phyloP scores from a whole-genome alignment of 2,329 filamentous ascomycete genomes.

The Sporothrix protearum region DNA sequence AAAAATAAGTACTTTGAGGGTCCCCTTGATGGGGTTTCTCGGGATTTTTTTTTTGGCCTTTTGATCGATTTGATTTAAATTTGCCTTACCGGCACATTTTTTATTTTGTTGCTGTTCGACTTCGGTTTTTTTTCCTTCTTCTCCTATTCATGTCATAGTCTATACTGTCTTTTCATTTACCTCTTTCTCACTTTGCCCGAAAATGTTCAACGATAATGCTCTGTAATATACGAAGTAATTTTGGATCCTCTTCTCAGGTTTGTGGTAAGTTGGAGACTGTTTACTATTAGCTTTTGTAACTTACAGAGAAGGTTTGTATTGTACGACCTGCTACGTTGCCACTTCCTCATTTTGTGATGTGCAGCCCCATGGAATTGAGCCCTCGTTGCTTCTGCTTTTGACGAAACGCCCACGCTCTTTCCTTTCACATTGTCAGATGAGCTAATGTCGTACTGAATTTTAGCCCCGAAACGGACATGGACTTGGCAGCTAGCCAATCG shows the following conservation, averaged over 20 bases:
- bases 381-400: too few relatives aligned
- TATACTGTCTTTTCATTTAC: background rate
- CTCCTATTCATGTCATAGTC: background rate
- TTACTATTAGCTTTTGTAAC: background rate
- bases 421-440: background rate
- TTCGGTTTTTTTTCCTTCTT: background rate
- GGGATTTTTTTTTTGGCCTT: background rate
- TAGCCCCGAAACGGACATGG: conserved; percentile 3
- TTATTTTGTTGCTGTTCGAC: background rate
- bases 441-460: background rate
- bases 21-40: conserved; percentile 9
- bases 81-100: background rate
- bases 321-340: background rate
- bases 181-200: background rate
- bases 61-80: background rate
- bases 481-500: conserved; percentile 10
- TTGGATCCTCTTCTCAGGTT: background rate
- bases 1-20: background rate
- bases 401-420: too few relatives aligned
- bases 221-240: background rate
- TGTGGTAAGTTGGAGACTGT: background rate
- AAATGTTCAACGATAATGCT: background rate
- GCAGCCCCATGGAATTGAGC: background rate
- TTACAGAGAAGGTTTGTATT: too few relatives aligned
- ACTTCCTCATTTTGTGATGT: background rate